phyloP scores from a whole-genome alignment of 73 alveolate genomes.

The Effrenium voratum region DNA sequence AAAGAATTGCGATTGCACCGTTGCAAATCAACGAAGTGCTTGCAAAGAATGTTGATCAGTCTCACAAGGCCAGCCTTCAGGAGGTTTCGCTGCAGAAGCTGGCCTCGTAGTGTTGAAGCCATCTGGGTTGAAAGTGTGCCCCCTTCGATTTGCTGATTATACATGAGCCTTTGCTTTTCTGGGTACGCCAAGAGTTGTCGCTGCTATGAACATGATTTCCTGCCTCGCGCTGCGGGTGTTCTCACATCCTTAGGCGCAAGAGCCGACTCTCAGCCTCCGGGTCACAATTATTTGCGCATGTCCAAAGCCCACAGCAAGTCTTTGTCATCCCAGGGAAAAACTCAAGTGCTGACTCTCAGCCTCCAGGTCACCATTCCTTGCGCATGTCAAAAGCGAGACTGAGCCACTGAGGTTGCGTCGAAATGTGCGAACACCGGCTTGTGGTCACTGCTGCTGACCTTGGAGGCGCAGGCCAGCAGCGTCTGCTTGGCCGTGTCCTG shows the following conservation, averaged over 20 bases:
- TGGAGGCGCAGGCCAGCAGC: background rate
- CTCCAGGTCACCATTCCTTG: too few relatives aligned
- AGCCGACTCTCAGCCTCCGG: background rate
- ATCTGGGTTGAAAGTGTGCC: too few relatives aligned
- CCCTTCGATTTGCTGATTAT: too few relatives aligned
- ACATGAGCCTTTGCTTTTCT: background rate
- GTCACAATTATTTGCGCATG: too few relatives aligned
- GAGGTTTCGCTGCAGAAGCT: background rate
- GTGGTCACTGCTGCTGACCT: conserved; percentile 87
- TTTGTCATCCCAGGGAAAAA: background rate
- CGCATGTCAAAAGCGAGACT: too few relatives aligned
- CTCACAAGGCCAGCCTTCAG: background rate
- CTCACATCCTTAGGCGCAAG: background rate
- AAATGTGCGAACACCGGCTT: conserved; percentile 81
- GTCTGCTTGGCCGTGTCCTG: too few relatives aligned
- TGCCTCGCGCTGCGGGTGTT: conserved; percentile 48
- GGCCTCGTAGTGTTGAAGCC: background rate
- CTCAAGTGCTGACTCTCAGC: background rate
- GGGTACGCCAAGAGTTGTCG: background rate
- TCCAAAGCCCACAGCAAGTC: too few relatives aligned
- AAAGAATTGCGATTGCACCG: too few relatives aligned
- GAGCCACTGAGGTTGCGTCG: background rate
- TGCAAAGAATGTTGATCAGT: too few relatives aligned
- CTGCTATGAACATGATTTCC: background rate
- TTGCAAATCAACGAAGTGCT: too few relatives aligned